Percentiles rank a stretch among this genome's conserved stretches.
Evolutionary conservation across 768 basidiomycete genomes (phyloP).

Genomic region (Mrakia blollopis): DNA sequence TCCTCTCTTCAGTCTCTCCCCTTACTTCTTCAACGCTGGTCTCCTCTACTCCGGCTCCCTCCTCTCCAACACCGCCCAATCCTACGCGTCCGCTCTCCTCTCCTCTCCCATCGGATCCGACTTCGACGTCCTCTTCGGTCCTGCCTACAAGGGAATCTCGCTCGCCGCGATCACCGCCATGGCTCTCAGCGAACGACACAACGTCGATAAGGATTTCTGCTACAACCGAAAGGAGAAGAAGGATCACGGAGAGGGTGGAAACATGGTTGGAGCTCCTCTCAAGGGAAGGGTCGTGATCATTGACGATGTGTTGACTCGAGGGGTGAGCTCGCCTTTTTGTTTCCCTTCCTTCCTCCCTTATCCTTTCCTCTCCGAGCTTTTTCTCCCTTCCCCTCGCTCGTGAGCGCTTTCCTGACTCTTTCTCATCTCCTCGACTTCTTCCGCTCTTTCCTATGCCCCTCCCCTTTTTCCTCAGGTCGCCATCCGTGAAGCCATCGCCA

Average conservation of each 20-base stretch:
- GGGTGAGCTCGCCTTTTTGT: conserved; percentile 34
- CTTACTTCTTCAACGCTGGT: conserved; percentile 97
- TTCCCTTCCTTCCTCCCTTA: not conserved
- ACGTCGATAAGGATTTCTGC: conserved; percentile 68
- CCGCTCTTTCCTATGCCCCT: not conserved
- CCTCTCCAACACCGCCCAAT: conserved; percentile 66
- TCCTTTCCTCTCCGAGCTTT: too few species aligned
- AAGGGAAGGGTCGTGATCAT: conserved; percentile 75
- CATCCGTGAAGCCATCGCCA: conserved; percentile 72
- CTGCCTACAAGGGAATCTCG: conserved; percentile 95
- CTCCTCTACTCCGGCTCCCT: conserved; percentile 78
- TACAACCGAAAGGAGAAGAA: conserved; percentile 96
- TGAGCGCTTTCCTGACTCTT: not conserved
- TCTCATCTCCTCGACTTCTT: not conserved
- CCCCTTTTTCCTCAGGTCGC: conserved; percentile 62
- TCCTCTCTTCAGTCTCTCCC: conserved; percentile 58
- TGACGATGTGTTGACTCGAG: conserved; percentile 87
- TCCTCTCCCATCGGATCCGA: conserved; percentile 49
- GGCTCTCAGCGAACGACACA: conserved; percentile 62
- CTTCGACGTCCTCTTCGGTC: conserved; percentile 88
- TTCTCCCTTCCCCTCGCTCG: too few species aligned
- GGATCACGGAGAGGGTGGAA: conserved; percentile 92
- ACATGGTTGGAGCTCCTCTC: conserved; percentile 79
- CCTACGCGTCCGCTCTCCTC: conserved; percentile 77
- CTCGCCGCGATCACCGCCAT: conserved; percentile 81